These are phyloP conservation scores for Furcasterigmium sp. DNA, from an alignment of 2,329 filamentous ascomycete genomes.

Conservation along the genomic window DNA sequence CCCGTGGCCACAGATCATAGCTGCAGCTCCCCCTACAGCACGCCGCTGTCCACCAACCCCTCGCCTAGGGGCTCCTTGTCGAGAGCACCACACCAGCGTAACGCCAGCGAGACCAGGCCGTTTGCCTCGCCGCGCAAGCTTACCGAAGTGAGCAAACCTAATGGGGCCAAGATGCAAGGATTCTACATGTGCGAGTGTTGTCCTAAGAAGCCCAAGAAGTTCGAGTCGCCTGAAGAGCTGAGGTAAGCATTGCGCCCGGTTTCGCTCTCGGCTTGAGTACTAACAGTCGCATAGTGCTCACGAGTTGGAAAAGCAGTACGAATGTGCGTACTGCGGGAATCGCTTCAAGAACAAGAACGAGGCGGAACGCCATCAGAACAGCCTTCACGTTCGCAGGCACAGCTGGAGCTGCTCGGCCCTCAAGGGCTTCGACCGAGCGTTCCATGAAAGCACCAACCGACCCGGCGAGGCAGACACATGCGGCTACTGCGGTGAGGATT, in stretches of 20 bases:
- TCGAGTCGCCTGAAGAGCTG: slow-evolving; percentile 77
- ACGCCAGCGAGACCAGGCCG: slow-evolving; percentile 26
- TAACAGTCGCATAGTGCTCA: slow-evolving; percentile 57
- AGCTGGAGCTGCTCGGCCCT: slow-evolving; percentile 97
- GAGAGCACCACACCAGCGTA: slow-evolving; percentile 39
- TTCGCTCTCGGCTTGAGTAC: slow-evolving; percentile 7
- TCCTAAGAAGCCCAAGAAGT: slow-evolving; percentile 95
- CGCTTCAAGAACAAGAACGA: slow-evolving; percentile 99
- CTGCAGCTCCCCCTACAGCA: slow-evolving; percentile 43
- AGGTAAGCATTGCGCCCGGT: slow-evolving; percentile 54
- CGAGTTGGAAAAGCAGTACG: slow-evolving; percentile 94
- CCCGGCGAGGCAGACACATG: slow-evolving; percentile 73
- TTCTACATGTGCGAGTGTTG: slow-evolving; percentile 83
- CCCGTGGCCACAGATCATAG: slow-evolving; percentile 35
- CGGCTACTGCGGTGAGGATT: slow-evolving; percentile 94
- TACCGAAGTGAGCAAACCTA: slow-evolving; percentile 41
- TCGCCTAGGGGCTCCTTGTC: slow-evolving; percentile 43
- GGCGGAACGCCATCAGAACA: slow-evolving; percentile 93
- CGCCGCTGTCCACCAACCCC: slow-evolving; percentile 41
- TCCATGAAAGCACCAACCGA: slow-evolving; percentile 70
- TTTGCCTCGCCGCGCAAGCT: slow-evolving; percentile 46
- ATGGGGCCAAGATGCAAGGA: slow-evolving; percentile 43
- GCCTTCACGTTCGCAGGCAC: slow-evolving; percentile 83
- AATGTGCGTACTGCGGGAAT: slow-evolving; percentile 86
- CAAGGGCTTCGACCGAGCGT: slow-evolving; percentile 71